phyloP scores from a whole-genome alignment of 2,329 filamentous ascomycete species.

The Chlorencoelia australis region DNA sequence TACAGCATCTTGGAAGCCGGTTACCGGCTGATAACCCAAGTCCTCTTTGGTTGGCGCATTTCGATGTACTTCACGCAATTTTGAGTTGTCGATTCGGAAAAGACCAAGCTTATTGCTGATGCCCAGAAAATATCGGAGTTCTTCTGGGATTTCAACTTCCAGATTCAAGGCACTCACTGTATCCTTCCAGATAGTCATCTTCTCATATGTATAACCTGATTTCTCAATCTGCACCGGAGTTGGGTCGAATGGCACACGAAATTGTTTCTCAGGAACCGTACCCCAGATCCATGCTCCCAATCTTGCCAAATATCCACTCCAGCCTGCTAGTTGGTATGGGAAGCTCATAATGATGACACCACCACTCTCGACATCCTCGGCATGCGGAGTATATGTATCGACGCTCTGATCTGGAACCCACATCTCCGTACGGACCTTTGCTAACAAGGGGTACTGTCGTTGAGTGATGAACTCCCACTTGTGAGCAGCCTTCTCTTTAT shows the following conservation, averaged over 20 bases:
- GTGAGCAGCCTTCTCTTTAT: conserved; percentile 33
- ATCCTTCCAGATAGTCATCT: conserved; percentile 58
- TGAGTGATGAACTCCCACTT: conserved; percentile 65
- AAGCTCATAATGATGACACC: conserved; percentile 59
- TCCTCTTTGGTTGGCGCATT: conserved; percentile 48
- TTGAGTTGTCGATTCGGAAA: conserved; percentile 54
- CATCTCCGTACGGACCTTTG: conserved; percentile 55
- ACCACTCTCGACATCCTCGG: conserved; percentile 40
- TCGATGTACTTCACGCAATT: conserved; percentile 47
- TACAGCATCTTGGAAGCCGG: conserved; percentile 63
- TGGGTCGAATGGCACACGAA: conserved; percentile 58
- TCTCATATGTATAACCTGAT: conserved; percentile 47
- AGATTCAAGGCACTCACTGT: conserved; percentile 45
- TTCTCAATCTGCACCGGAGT: conserved; percentile 44
- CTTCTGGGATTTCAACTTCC: conserved; percentile 46
- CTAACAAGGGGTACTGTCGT: conserved; percentile 58
- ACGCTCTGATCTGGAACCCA: conserved; percentile 59
- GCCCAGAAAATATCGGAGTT: conserved; percentile 56
- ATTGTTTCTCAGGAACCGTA: conserved; percentile 49
- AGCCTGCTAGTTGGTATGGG: conserved; percentile 44
- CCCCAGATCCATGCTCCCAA: conserved; percentile 41
- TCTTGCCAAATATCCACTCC: conserved; percentile 36
- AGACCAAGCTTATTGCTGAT: conserved; percentile 55
- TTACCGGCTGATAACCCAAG: conserved; percentile 52
- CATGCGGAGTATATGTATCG: conserved; percentile 37